Evolutionary conservation across 768 basidiomycete genomes (phyloP).

Genomic region (Mycena leptocephala): DNA sequence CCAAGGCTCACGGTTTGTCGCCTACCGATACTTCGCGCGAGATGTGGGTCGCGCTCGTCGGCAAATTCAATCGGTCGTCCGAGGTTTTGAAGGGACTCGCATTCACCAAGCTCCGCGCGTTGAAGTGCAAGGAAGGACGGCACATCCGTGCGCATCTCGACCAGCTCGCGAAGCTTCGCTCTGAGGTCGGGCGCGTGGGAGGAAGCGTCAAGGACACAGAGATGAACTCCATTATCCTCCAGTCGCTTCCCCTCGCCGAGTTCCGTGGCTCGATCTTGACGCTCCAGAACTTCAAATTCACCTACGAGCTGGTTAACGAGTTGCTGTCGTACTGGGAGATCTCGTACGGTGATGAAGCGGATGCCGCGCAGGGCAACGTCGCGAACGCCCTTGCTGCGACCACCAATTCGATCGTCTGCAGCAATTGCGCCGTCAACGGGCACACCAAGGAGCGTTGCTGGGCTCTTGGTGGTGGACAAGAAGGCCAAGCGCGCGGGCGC

Average conservation of each 20-base stretch:
- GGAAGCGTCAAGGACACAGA: not conserved
- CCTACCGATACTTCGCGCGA: not conserved
- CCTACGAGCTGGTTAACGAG: not conserved
- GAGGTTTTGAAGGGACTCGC: conserved; percentile 12
- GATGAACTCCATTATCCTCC: too few relatives aligned
- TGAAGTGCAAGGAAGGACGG: too few relatives aligned
- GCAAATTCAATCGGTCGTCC: conserved; percentile 8
- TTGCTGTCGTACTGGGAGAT: too few relatives aligned
- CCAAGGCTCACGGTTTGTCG: too few relatives aligned
- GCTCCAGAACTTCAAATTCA: not conserved
- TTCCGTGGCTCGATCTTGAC: not conserved
- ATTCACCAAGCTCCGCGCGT: conserved; percentile 1
- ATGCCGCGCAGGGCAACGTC: not conserved
- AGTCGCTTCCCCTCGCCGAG: not conserved
- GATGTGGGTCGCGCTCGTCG: not conserved
- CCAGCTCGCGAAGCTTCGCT: not conserved
- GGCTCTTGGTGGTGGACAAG: too few relatives aligned
- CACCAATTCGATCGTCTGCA: too few relatives aligned
- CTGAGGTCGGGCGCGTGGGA: not conserved
- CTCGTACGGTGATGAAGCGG: not conserved
- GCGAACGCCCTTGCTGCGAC: conserved; percentile 6
- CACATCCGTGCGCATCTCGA: conserved; percentile 1
- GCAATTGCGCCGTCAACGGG: not conserved
- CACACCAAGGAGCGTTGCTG: conserved; percentile 9
- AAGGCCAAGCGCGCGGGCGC: not conserved